Conservation (phyloP, 2,329 filamentous ascomycete species). For the Samsoniella hepiali region DNA sequence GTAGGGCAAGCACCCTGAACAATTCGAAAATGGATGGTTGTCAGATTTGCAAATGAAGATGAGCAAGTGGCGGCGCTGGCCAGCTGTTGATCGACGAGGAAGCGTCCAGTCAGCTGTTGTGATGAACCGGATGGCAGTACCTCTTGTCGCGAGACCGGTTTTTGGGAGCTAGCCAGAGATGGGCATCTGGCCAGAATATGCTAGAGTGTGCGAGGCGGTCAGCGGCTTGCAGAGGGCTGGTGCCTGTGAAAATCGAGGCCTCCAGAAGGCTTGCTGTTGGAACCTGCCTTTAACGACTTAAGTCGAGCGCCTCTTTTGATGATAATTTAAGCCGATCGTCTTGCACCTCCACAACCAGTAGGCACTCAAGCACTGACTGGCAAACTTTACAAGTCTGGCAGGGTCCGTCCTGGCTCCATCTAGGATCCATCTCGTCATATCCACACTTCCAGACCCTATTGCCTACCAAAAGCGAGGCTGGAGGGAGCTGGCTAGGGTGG, state of each 20-base stretch:
- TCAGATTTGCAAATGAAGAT: conserved; percentile 1
- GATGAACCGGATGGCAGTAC: not conserved
- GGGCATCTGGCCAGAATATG: not conserved
- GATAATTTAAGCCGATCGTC: not conserved
- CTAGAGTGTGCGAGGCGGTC: not conserved
- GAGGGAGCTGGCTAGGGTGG: not conserved
- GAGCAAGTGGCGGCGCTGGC: not conserved
- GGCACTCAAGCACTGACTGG: not conserved
- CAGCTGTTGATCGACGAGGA: conserved; percentile 4
- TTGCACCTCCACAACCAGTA: not conserved
- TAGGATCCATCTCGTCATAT: conserved; percentile 11
- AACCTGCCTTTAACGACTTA: not conserved
- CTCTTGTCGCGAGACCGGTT: not conserved
- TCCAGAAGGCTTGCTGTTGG: not conserved
- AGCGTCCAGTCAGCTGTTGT: conserved; percentile 7
- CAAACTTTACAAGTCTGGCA: conserved; percentile 1
- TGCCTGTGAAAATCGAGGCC: not conserved
- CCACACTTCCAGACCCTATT: not conserved
- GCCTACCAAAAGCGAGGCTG: not conserved
- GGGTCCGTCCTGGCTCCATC: conserved; percentile 15
- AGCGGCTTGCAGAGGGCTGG: not conserved
- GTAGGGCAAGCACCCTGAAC: conserved; percentile 10
- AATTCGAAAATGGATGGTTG: not conserved
- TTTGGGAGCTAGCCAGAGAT: conserved; percentile 1
- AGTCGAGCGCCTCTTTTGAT: conserved; percentile 1